phyloP scores from a whole-genome alignment of 2,329 filamentous ascomycete species.

The Xylariales sp. region DNA sequence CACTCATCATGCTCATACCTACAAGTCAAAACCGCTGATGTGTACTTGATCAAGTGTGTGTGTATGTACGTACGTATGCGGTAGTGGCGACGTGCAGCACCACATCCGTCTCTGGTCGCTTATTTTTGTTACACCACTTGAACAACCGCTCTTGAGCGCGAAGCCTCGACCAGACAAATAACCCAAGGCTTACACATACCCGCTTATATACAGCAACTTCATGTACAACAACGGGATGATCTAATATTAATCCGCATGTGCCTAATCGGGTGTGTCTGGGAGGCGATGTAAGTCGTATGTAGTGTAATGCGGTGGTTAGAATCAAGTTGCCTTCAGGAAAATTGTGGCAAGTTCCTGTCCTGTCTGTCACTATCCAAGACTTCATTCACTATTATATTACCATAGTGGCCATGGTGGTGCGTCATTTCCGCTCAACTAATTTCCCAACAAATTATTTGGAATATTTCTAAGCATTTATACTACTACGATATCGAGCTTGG shows the following conservation, averaged over 20 bases:
- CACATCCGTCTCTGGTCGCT: not conserved
- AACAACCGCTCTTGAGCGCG: not conserved
- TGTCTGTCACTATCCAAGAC: not conserved
- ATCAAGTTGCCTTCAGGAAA: not conserved
- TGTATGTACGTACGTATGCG: not conserved
- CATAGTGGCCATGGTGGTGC: not conserved
- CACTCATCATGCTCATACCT: no score
- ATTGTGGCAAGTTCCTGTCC: slow-evolving; percentile 3
- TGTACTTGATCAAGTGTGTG: no score
- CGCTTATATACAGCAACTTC: not conserved
- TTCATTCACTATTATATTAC: not conserved
- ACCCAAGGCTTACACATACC: slow-evolving; percentile 16
- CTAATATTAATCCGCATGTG: not conserved
- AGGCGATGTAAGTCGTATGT: no score
- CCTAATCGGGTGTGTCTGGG: no score
- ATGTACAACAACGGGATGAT: not conserved
- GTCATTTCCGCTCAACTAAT: not conserved
- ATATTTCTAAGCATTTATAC: not conserved
- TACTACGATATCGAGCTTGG: no score
- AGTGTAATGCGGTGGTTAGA: not conserved
- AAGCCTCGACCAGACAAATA: slow-evolving; percentile 12
- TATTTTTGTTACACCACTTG: slow-evolving; percentile 8
- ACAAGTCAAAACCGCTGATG: no score
- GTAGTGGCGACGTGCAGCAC: slow-evolving; percentile 15
- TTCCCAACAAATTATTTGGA: not conserved